These are phyloP conservation scores for Trypanosoma vivax DNA, from an alignment of 208 protist species.

Conservation along the genomic window DNA sequence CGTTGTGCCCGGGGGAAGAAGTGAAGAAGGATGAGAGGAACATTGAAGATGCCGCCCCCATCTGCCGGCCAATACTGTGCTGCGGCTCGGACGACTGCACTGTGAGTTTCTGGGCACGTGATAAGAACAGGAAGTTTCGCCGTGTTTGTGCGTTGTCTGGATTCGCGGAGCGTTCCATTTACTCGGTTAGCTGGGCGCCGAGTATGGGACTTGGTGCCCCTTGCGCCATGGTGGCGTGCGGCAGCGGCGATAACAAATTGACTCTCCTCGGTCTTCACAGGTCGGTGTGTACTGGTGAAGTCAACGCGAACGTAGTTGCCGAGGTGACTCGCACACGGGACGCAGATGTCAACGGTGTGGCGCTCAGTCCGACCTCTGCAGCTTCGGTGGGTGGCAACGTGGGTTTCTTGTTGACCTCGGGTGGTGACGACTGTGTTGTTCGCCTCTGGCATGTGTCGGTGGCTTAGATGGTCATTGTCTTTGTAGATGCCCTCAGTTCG, in stretches of 20 bases:
- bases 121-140: conserved; percentile 32
- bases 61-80: conserved; percentile 51
- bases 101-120: conserved; percentile 60
- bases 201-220: conserved; percentile 6
- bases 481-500: too few relatives aligned
- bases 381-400: conserved; percentile 3
- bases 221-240: conserved; percentile 52
- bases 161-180: conserved; percentile 68
- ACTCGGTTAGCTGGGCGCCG: conserved; percentile 65
- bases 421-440: conserved; percentile 65
- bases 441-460: conserved; percentile 56
- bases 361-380: conserved; percentile 29
- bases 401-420: conserved; percentile 51
- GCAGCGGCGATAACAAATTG: conserved; percentile 82
- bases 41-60: background rate
- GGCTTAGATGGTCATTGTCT: background rate
- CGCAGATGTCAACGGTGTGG: conserved; percentile 77
- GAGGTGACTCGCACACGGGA: conserved; percentile 46
- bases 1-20: conserved; percentile 13
- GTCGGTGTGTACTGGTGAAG: conserved; percentile 8
- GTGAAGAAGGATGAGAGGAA: conserved; percentile 15
- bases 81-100: conserved; percentile 70
- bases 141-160: conserved; percentile 26
- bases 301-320: conserved; percentile 25
- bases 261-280: conserved; percentile 52